A percentile compares a stretch with the other conserved stretches of the same genome.
phyloP scores from a whole-genome alignment of 2,329 filamentous ascomycete species.

The Xylaria sp. region DNA sequence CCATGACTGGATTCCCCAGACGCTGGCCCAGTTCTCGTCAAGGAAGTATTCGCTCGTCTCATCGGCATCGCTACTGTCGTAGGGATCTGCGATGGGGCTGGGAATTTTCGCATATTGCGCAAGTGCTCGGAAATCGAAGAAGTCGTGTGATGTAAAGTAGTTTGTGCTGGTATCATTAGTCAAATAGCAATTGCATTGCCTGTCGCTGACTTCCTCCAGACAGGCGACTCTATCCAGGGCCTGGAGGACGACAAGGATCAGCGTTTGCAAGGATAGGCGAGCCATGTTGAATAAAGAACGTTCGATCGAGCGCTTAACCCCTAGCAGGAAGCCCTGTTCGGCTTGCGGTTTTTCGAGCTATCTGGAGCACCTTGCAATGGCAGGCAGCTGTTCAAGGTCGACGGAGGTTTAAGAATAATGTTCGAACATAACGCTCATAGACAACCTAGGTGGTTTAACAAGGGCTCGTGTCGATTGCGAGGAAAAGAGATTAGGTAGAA shows the following conservation, averaged over 20 bases:
- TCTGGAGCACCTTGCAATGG: neutral
- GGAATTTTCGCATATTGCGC: slow-evolving; percentile 53
- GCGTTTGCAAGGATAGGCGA: slow-evolving; percentile 22
- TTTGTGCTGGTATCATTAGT: slow-evolving; percentile 57
- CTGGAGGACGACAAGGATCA: slow-evolving; percentile 38
- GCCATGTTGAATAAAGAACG: slow-evolving; percentile 35
- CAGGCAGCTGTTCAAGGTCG: slow-evolving; percentile 1
- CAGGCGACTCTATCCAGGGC: slow-evolving; percentile 33
- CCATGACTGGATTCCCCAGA: slow-evolving; percentile 53
- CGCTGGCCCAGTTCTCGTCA: slow-evolving; percentile 46
- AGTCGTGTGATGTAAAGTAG: slow-evolving; percentile 60
- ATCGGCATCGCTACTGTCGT: slow-evolving; percentile 46
- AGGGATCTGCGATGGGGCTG: slow-evolving; percentile 44
- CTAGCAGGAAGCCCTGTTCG: neutral
- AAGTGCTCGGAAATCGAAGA: slow-evolving; percentile 63
- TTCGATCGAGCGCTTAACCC: slow-evolving; percentile 10
- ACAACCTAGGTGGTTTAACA: neutral
- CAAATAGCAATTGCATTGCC: slow-evolving; percentile 59
- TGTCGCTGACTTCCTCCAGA: slow-evolving; percentile 43
- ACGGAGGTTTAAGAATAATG: neutral
- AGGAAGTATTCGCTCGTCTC: slow-evolving; percentile 50
- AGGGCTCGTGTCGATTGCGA: neutral
- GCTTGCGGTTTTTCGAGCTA: neutral
- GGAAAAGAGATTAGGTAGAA: slow-evolving; percentile 14
- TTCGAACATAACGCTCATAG: neutral